phyloP scores from a whole-genome alignment of 257 asterid genomes.

The Solanum etuberosum region DNA sequence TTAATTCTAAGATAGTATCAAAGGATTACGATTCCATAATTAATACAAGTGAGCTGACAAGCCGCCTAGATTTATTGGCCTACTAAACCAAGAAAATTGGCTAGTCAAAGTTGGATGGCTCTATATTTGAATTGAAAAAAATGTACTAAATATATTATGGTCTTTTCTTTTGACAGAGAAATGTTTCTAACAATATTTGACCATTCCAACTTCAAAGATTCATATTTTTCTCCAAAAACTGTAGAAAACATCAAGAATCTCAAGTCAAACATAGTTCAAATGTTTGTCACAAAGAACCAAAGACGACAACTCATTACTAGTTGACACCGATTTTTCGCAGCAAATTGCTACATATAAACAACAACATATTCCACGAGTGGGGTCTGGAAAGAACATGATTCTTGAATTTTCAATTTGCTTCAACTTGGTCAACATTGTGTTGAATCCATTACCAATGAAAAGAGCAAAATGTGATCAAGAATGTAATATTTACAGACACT shows the following conservation, averaged over 20 bases:
- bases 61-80: background rate
- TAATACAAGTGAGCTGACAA: background rate
- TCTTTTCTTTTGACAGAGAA: background rate
- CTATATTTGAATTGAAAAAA: background rate
- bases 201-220: background rate
- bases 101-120: background rate
- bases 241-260: background rate
- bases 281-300: background rate
- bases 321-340: background rate
- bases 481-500: background rate
- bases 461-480: background rate
- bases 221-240: background rate
- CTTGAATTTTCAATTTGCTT: background rate
- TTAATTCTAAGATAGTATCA: too few relatives aligned
- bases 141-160: background rate
- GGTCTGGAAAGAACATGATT: background rate
- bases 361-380: fast-evolving
- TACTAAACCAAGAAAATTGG: background rate
- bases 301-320: background rate
- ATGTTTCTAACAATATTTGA: background rate
- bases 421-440: background rate
- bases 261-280: background rate
- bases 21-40: background rate
- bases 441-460: background rate
- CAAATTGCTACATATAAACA: background rate